Conservation (phyloP, 805 yeast species). For the Lachancea cidri region DNA sequence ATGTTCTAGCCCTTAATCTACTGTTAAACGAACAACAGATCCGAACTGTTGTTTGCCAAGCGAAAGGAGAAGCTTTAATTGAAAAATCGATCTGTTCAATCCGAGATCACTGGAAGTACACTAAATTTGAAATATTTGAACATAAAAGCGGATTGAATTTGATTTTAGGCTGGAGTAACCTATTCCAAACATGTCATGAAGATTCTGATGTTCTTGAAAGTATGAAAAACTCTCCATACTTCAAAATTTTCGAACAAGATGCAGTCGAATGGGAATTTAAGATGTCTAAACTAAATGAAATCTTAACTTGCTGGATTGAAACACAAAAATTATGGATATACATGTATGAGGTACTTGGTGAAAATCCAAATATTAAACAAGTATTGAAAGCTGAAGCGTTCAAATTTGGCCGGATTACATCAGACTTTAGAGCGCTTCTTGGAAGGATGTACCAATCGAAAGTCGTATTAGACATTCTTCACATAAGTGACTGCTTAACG, state of each 20-base stretch:
- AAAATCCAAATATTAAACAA: constrained; percentile 51
- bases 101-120: constrained; percentile 49
- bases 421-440: constrained; percentile 53
- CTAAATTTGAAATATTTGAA: constrained; percentile 47
- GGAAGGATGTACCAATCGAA: constrained; percentile 45
- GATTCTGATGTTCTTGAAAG: constrained; percentile 59
- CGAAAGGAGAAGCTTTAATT: constrained; percentile 66
- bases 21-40: constrained; percentile 41
- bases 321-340: constrained; percentile 88
- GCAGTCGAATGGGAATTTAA: constrained; percentile 50
- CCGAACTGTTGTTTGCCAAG: constrained; percentile 49
- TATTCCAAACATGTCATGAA: constrained; percentile 54
- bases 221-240: constrained; percentile 67
- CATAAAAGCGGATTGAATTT: constrained; percentile 49
- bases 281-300: constrained; percentile 44
- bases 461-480: constrained; percentile 50
- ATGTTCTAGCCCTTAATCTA: constrained; percentile 57
- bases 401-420: constrained; percentile 56
- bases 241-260: constrained; percentile 53
- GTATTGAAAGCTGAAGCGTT: constrained; percentile 65
- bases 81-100: constrained; percentile 52
- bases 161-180: constrained; percentile 60
- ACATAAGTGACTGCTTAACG: constrained; percentile 43
- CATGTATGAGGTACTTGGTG: constrained; percentile 69
- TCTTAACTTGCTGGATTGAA: constrained; percentile 72